Evolutionary conservation across 2,329 filamentous ascomycete genomes (phyloP).

Genomic region (Exophiala sp.): DNA sequence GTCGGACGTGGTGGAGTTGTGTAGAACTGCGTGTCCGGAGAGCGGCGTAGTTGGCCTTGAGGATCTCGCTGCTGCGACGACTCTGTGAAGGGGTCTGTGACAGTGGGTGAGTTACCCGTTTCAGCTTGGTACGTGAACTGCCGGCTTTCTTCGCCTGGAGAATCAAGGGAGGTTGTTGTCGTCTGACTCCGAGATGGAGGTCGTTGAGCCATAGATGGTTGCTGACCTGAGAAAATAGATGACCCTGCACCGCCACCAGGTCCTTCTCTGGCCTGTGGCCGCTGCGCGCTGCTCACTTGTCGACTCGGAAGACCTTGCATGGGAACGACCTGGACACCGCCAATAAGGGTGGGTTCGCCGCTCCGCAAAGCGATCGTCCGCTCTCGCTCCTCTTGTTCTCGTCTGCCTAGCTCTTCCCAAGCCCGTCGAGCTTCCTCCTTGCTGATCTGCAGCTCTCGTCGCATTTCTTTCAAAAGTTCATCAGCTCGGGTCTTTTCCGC

Average conservation of each 20-base stretch:
- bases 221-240: slow-evolving; percentile 31
- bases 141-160: slow-evolving; percentile 38
- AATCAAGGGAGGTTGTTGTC: slow-evolving; percentile 29
- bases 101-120: slow-evolving; percentile 51
- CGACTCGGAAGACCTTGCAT: slow-evolving; percentile 69
- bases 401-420: slow-evolving; percentile 92
- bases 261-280: slow-evolving; percentile 46
- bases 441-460: slow-evolving; percentile 86
- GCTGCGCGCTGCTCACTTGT: slow-evolving; percentile 45
- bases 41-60: slow-evolving; percentile 36
- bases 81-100: slow-evolving; percentile 62
- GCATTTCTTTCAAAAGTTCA: slow-evolving; percentile 82
- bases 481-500: slow-evolving; percentile 67
- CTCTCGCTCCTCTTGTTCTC: slow-evolving; percentile 90
- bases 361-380: slow-evolving; percentile 79
- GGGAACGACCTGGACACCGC: slow-evolving; percentile 91
- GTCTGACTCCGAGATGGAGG: slow-evolving; percentile 26
- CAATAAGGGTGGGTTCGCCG: slow-evolving; percentile 82
- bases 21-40: slow-evolving; percentile 36
- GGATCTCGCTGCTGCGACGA: slow-evolving; percentile 22
- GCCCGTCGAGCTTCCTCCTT: slow-evolving; percentile 93
- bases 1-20: slow-evolving; percentile 29
- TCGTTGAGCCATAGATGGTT: slow-evolving; percentile 22
- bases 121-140: slow-evolving; percentile 50
- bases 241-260: slow-evolving; percentile 39